Percentiles rank a stretch among this genome's conserved stretches.
phyloP scores from a whole-genome alignment of 768 basidiomycete genomes.

The Leccinum subgranulosum region DNA sequence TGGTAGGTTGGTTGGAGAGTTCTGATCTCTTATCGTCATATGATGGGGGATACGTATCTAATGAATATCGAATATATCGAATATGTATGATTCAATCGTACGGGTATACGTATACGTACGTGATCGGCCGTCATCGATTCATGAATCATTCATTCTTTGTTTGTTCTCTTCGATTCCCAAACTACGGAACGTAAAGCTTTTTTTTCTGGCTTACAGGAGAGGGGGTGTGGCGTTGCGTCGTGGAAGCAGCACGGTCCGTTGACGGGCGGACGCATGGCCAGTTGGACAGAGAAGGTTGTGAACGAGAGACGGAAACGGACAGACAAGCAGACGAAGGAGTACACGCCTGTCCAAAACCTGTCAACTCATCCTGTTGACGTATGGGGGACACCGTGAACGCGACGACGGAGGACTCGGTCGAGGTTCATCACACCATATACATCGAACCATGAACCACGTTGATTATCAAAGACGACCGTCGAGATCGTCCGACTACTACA shows the following conservation, averaged over 20 bases:
- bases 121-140: background rate
- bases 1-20: background rate
- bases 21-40: no score
- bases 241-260: background rate
- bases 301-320: background rate
- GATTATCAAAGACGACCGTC: slow-evolving; percentile 15
- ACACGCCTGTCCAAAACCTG: background rate
- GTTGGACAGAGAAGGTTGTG: background rate
- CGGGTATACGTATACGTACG: background rate
- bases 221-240: slow-evolving; percentile 8
- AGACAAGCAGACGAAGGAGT: background rate
- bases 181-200: background rate
- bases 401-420: background rate
- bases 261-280: background rate
- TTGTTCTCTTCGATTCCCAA: background rate
- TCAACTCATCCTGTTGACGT: background rate
- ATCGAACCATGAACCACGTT: background rate
- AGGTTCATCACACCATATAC: background rate
- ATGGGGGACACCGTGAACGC: background rate
- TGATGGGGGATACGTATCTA: no score
- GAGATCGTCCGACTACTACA: slow-evolving; percentile 7
- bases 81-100: background rate
- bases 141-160: background rate
- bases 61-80: no score
- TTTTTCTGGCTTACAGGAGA: background rate